Percentiles rank a stretch among this genome's conserved stretches.
Conservation (phyloP, 371 early-diverging fungal genomes). For the Batkoa obscura region DNA sequence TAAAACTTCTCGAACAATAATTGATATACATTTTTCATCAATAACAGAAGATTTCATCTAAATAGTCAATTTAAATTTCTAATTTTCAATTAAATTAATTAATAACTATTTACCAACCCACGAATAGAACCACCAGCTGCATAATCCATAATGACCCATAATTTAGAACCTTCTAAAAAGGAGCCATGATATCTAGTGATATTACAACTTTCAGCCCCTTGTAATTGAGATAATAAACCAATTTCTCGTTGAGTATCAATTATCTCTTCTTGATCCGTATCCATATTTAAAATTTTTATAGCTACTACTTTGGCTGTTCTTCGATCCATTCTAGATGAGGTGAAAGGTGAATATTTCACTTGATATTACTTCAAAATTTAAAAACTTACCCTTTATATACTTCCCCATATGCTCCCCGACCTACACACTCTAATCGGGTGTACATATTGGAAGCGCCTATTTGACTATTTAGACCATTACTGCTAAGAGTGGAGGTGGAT, state of each 20-base stretch:
- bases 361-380: neutral
- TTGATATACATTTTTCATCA: slow-evolving; percentile 70
- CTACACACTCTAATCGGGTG: slow-evolving; percentile 29
- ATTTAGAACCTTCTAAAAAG: slow-evolving; percentile 70
- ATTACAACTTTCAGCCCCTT: slow-evolving; percentile 60
- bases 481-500: no score
- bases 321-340: slow-evolving; percentile 31
- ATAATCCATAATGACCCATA: slow-evolving; percentile 97
- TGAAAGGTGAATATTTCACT: no score
- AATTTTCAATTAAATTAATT: neutral
- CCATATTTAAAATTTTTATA: slow-evolving; percentile 90
- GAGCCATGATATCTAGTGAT: slow-evolving; percentile 89
- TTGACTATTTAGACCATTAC: no score
- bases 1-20: slow-evolving; percentile 73
- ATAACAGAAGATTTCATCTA: slow-evolving; percentile 71
- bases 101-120: slow-evolving; percentile 35
- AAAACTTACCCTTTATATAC: slow-evolving; percentile 34
- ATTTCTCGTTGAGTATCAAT: slow-evolving; percentile 90
- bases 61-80: neutral
- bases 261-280: slow-evolving; percentile 92
- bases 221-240: slow-evolving; percentile 61
- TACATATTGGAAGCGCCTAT: slow-evolving; percentile 8
- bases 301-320: slow-evolving; percentile 58
- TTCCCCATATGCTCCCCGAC: slow-evolving; percentile 43
- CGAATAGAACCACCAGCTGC: slow-evolving; percentile 88